Conservation (phyloP, 2,329 filamentous ascomycete species). For the Botryosphaeria agaves region DNA sequence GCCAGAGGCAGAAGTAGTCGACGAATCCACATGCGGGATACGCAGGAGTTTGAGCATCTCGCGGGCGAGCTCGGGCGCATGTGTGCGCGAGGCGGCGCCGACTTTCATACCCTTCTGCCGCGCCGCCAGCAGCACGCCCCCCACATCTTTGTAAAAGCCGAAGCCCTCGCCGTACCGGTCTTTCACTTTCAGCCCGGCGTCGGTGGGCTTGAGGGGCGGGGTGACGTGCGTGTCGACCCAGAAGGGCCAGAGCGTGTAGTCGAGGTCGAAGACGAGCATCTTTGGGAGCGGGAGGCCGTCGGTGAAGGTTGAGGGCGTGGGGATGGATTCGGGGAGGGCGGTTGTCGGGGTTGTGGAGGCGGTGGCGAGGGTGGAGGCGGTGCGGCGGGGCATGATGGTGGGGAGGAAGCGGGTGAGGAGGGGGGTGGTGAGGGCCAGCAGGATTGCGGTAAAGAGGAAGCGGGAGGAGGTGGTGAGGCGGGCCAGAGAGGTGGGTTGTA, state of each 20-base stretch:
- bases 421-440: neutral
- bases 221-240: conserved; percentile 92
- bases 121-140: conserved; percentile 21
- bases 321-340: conserved; percentile 16
- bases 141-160: conserved; percentile 29
- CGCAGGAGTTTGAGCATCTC: conserved; percentile 66
- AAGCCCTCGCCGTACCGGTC: conserved; percentile 30
- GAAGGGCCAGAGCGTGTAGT: conserved; percentile 98
- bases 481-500: neutral
- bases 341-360: conserved; percentile 14
- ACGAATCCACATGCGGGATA: conserved; percentile 30
- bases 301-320: conserved; percentile 37
- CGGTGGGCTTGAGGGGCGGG: conserved; percentile 43
- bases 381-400: neutral
- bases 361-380: neutral
- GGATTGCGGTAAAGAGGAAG: neutral
- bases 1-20: conserved; percentile 31
- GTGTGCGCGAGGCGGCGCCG: conserved; percentile 65
- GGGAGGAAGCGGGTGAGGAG: neutral
- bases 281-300: conserved; percentile 59
- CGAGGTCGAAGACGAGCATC: conserved; percentile 83
- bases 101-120: conserved; percentile 37
- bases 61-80: conserved; percentile 59
- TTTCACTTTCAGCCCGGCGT: conserved; percentile 28
- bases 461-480: neutral